Evolutionary conservation across 2,329 filamentous ascomycete genomes (phyloP).

Genomic region (Fusarium xyrophilum): DNA sequence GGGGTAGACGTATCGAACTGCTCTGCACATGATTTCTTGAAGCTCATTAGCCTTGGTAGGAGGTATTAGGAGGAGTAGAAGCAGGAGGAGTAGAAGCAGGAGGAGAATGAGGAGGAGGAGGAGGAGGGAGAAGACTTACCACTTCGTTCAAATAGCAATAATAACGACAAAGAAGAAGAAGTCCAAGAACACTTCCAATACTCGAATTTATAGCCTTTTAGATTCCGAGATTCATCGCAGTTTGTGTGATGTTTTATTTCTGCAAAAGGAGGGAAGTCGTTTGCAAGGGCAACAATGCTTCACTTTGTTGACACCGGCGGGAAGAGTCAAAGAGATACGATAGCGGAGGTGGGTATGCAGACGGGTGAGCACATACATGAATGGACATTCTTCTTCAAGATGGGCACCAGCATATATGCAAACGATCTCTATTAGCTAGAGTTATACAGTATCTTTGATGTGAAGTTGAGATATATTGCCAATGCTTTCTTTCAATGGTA

Average conservation of each 20-base stretch:
- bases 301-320: not conserved
- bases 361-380: not conserved
- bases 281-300: conserved; percentile 12
- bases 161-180: not conserved
- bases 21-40: conserved; percentile 34
- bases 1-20: conserved; percentile 34
- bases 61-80: too few species aligned
- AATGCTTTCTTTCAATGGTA: not conserved
- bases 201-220: not conserved
- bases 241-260: not conserved
- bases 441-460: not conserved
- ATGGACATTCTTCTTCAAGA: not conserved
- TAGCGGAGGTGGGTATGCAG: not conserved
- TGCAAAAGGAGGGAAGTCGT: not conserved
- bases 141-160: not conserved
- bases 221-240: not conserved
- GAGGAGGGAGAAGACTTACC: not conserved
- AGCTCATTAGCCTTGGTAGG: not conserved
- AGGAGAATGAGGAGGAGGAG: not conserved
- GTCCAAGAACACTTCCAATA: not conserved
- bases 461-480: not conserved
- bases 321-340: conserved; percentile 4
- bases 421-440: not conserved
- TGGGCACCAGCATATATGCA: not conserved
- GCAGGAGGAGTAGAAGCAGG: too few species aligned